phyloP scores from a whole-genome alignment of 2,329 filamentous ascomycete genomes.

The Graphilbum sp. region DNA sequence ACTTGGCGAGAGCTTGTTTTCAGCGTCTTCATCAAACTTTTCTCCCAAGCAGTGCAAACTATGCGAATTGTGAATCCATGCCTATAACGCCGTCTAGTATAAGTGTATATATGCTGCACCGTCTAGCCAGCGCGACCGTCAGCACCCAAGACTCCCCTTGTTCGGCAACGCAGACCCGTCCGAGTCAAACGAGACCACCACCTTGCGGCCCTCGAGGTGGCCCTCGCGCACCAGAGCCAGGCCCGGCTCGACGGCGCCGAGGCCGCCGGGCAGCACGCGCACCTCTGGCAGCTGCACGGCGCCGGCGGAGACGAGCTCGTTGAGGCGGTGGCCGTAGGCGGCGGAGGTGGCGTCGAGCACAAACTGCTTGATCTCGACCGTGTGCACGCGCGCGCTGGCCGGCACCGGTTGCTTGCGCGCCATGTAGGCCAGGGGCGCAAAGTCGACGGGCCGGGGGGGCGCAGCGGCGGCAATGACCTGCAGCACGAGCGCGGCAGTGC shows the following conservation, averaged over 20 bases:
- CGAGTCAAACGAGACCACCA: slow-evolving; percentile 15
- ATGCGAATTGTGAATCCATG: too few relatives aligned
- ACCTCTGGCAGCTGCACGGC: slow-evolving; percentile 16
- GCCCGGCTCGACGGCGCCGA: slow-evolving; percentile 15
- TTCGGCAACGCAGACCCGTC: too few relatives aligned
- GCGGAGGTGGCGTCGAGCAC: slow-evolving; percentile 15
- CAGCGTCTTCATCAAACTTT: too few relatives aligned
- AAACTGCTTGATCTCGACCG: slow-evolving; percentile 24
- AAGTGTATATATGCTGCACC: too few relatives aligned
- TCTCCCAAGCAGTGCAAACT: too few relatives aligned
- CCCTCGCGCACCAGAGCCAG: slow-evolving; percentile 18
- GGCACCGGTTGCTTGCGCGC: slow-evolving; percentile 11
- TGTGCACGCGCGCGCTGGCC: slow-evolving; percentile 16
- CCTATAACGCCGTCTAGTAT: too few relatives aligned
- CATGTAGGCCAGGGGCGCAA: slow-evolving; percentile 21
- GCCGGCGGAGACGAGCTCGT: slow-evolving; percentile 14
- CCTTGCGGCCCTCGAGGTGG: slow-evolving; percentile 17
- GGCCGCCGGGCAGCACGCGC: slow-evolving; percentile 17
- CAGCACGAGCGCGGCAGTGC: slow-evolving; percentile 16
- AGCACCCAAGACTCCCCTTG: too few relatives aligned
- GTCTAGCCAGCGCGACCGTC: too few relatives aligned
- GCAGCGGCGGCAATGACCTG: slow-evolving; percentile 12
- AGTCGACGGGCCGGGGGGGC: slow-evolving; percentile 6
- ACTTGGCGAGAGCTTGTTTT: too few relatives aligned
- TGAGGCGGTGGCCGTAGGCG: slow-evolving; percentile 16